Conservation (phyloP, 148 eudicot species). For the Agrostemma githago region DNA sequence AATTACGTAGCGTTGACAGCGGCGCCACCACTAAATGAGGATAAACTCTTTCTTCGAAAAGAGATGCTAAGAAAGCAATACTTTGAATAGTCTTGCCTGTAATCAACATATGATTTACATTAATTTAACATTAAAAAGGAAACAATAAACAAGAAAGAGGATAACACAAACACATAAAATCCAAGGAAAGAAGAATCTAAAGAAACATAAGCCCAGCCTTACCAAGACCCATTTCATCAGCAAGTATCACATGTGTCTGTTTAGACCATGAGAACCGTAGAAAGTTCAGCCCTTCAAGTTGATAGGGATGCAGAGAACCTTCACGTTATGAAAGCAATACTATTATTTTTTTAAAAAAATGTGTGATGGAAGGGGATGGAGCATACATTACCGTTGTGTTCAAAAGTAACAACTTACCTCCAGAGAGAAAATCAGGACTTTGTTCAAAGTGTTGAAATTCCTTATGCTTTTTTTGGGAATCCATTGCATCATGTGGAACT, state of each 20-base stretch:
- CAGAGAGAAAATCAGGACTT: conserved; percentile 79
- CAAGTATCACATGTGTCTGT: conserved; percentile 98
- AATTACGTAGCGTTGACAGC: conserved; percentile 93
- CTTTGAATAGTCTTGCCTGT: conserved; percentile 99
- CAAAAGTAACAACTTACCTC: conserved; percentile 32
- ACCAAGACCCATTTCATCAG: conserved; percentile 99
- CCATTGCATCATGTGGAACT: conserved; percentile 42
- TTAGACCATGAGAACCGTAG: conserved; percentile 93
- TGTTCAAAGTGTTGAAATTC: conserved; percentile 87
- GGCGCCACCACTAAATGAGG: conserved; percentile 97
- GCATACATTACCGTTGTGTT: background rate
- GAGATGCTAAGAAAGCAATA: conserved; percentile 92
- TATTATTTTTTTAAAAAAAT: background rate
- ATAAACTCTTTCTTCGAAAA: conserved; percentile 51
- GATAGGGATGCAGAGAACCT: conserved; percentile 95
- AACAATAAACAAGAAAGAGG: background rate
- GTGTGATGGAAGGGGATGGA: background rate
- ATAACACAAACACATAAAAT: background rate
- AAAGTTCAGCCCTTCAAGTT: conserved; percentile 96
- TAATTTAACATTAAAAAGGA: background rate
- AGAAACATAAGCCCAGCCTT: conserved; percentile 9
- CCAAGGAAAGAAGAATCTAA: background rate
- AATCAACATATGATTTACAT: conserved; percentile 17
- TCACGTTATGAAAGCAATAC: conserved; percentile 19
- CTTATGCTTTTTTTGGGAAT: conserved; percentile 56